These are phyloP conservation scores for Musa schizocarpa DNA, from an alignment of 176 grass and related monocot genomes.

Conservation along the genomic window DNA sequence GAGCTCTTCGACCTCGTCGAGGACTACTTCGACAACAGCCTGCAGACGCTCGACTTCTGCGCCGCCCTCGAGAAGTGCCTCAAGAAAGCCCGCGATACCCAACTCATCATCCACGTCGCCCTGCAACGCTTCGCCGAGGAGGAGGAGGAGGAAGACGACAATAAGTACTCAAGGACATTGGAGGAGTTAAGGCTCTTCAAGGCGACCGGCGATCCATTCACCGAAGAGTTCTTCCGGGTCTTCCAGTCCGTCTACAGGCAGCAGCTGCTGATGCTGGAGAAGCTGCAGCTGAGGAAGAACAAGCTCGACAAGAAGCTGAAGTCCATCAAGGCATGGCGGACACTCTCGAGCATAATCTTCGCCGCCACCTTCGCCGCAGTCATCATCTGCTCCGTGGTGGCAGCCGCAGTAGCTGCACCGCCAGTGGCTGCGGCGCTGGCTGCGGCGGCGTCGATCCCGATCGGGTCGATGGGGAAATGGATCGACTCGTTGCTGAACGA, in stretches of 20 bases:
- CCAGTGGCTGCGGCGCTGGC: conserved; percentile 6
- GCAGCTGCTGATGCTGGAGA: conserved; percentile 7
- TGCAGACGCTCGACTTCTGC: conserved; percentile 15
- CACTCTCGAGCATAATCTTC: conserved; percentile 11
- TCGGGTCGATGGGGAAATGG: conserved; percentile 17
- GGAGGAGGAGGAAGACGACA: neutral
- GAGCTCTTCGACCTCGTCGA: conserved; percentile 17
- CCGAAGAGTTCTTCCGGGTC: conserved; percentile 3
- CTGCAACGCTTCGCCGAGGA: conserved; percentile 11
- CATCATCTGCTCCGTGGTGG: conserved; percentile 7
- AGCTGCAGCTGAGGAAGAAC: conserved; percentile 4
- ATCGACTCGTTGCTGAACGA: conserved; percentile 7
- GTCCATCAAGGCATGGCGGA: conserved; percentile 10
- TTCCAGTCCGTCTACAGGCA: neutral
- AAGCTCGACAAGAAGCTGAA: conserved; percentile 13
- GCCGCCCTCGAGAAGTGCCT: conserved; percentile 12
- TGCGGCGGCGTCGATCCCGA: neutral
- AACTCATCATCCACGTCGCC: conserved; percentile 7
- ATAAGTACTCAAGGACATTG: neutral
- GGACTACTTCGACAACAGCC: conserved; percentile 13
- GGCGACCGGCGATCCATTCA: conserved; percentile 14
- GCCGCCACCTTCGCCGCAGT: conserved; percentile 2
- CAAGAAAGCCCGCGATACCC: conserved; percentile 3
- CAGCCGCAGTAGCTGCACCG: conserved; percentile 2
- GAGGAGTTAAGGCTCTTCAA: conserved; percentile 15